Conservation (phyloP, 345 rosid genomes). For the Crucihimalaya himalaica region DNA sequence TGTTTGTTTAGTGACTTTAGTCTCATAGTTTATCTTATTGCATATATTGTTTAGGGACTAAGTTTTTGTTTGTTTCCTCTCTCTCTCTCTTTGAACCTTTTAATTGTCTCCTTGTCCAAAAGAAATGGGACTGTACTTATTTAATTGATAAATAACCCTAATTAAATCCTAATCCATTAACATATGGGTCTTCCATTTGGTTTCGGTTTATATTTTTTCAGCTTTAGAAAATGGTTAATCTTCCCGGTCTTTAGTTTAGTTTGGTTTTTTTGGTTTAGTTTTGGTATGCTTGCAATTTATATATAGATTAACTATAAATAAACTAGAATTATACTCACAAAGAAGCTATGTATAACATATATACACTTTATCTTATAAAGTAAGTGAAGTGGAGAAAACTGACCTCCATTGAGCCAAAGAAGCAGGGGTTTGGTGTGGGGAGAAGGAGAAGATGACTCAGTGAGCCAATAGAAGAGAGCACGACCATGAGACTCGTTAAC, state of each 20-base stretch:
- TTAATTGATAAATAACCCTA: not conserved
- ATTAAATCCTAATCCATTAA: not conserved
- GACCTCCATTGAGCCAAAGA: slow-evolving; percentile 99
- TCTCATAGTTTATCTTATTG: slow-evolving; percentile 25
- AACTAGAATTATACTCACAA: not conserved
- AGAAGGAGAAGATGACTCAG: slow-evolving; percentile 55
- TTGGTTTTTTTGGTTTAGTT: not conserved
- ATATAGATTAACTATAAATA: not conserved
- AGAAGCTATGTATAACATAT: not conserved
- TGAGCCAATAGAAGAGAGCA: slow-evolving; percentile 88
- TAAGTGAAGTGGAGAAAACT: slow-evolving; percentile 20
- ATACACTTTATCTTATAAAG: not conserved
- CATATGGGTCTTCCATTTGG: not conserved
- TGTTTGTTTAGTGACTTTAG: not conserved
- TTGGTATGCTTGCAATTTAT: not conserved
- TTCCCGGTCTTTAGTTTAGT: not conserved
- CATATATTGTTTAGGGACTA: slow-evolving; percentile 7
- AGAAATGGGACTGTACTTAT: not conserved
- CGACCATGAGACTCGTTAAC: slow-evolving; percentile 71
- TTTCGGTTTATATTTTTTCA: not conserved
- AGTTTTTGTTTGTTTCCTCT: not conserved
- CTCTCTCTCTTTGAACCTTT: not conserved
- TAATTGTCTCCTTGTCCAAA: not conserved
- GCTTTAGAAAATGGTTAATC: not conserved
- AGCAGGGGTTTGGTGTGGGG: slow-evolving; percentile 76